These are phyloP conservation scores for Pichia sp. DNA, from an alignment of 1,139 yeast genomes.

Conservation along the genomic window DNA sequence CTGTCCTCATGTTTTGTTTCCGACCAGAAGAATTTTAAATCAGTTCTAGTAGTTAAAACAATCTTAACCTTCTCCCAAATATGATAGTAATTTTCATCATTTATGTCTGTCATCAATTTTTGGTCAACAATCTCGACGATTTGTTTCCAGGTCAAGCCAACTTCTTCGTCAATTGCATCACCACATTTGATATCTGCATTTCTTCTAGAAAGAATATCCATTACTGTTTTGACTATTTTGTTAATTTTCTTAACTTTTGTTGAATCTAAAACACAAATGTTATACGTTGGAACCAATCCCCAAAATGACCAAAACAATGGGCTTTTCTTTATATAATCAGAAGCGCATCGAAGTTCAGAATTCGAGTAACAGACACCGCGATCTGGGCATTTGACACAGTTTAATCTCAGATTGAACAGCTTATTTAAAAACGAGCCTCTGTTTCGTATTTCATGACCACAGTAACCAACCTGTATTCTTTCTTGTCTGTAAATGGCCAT, in stretches of 20 bases:
- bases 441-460: slow-evolving; percentile 54
- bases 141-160: slow-evolving; percentile 25
- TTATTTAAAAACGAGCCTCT: slow-evolving; percentile 2
- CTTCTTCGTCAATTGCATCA: slow-evolving; percentile 30
- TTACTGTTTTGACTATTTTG: slow-evolving; percentile 63
- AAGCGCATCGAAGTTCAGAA: slow-evolving; percentile 63
- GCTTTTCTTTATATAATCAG: slow-evolving; percentile 58
- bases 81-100: slow-evolving; percentile 36
- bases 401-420: slow-evolving; percentile 32
- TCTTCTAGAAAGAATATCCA: slow-evolving; percentile 64
- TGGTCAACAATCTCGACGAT: slow-evolving; percentile 23
- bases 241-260: slow-evolving; percentile 69
- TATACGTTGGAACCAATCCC: slow-evolving; percentile 59
- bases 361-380: slow-evolving; percentile 74
- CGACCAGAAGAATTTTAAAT: slow-evolving; percentile 20
- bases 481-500: slow-evolving; percentile 51
- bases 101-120: slow-evolving; percentile 17
- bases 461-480: slow-evolving; percentile 59
- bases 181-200: slow-evolving; percentile 62
- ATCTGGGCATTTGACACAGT: slow-evolving; percentile 76
- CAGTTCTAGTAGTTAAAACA: slow-evolving; percentile 36
- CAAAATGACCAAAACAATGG: slow-evolving; percentile 54
- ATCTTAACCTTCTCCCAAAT: slow-evolving; percentile 27
- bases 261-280: slow-evolving; percentile 73
- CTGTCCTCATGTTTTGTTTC: slow-evolving; percentile 37